Base-by-base conservation (phyloP, 2,329 filamentous ascomycete genomes). In the Chaetomiaceae sp. region DNA sequence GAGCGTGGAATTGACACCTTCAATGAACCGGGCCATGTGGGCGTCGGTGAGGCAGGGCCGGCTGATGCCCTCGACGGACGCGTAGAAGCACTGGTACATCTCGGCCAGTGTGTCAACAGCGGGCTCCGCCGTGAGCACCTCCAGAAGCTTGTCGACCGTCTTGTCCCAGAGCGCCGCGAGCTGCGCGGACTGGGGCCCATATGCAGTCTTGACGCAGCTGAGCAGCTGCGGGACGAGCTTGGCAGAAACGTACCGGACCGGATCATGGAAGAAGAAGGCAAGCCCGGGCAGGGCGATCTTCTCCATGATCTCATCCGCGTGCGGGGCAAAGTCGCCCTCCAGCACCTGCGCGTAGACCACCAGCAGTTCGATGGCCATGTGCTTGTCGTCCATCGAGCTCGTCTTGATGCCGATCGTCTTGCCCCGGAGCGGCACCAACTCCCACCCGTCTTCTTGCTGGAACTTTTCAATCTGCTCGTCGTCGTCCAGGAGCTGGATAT, bases 81-180 rank as follows among this genome's bases (percentile, higher is more conserved):
- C 93, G 68, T 99, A 99, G 75, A 99, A 99, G 74, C 93, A 99
- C 70, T 97, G 92, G 71, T 96, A 99, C 89, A 99, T 96, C 71
- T 97, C 93, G 2, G 93, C 92, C 41, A 99, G 79, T 0, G 93
- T 96, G 62, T 99, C 93, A 53, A 99, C 91, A 1, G 91, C 90
- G 17, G 93, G 92, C 72, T 99, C 93, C 0, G 91, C 91, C 55
- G 86, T 89, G 34, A 99, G 78, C 2, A 96, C 91, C 68, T 97
- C 93, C 10, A 99, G 82, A 31, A 97, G 79, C 72, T 96, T 96
- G 62, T 89, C 87, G 9, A 93, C 85, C 4, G 91, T 95, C 49
- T 79, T 83, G 55, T 78, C 79, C 93, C 93, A 99, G 43, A 99
- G 79, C 38, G 82, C 79, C n/a, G 76, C 78, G 49, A 97, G 82